Evolutionary conservation across 805 yeast genomes (phyloP).

Genomic region (Saccharomycopsis olivae): DNA sequence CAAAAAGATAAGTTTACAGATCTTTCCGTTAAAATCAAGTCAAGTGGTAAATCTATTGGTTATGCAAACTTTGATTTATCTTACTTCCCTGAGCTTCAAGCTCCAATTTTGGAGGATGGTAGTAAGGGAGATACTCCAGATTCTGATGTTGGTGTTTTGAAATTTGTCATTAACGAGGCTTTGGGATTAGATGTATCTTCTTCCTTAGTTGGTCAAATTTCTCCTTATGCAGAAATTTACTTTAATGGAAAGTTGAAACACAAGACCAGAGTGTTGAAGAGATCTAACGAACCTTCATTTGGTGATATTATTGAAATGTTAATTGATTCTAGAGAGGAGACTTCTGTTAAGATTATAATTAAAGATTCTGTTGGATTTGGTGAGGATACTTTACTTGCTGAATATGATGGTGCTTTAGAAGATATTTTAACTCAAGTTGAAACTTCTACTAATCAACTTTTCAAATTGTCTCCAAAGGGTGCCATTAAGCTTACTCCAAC

Average conservation of each 20-base stretch:
- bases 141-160: slow-evolving; percentile 66
- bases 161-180: slow-evolving; percentile 51
- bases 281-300: slow-evolving; percentile 67
- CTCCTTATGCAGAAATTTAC: slow-evolving; percentile 61
- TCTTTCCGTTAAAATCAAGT: slow-evolving; percentile 20
- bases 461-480: slow-evolving; percentile 43
- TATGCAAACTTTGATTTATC: slow-evolving; percentile 43
- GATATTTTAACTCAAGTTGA: slow-evolving; percentile 41
- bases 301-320: slow-evolving; percentile 52
- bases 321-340: slow-evolving; percentile 46
- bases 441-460: slow-evolving; percentile 38
- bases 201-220: slow-evolving; percentile 34
- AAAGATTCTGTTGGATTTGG: slow-evolving; percentile 47
- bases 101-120: slow-evolving; percentile 18
- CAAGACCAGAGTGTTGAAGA: slow-evolving; percentile 49
- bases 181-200: slow-evolving; percentile 41
- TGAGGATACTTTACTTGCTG: slow-evolving; percentile 39
- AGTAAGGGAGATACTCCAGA: slow-evolving; percentile 31
- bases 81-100: slow-evolving; percentile 16
- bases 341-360: slow-evolving; percentile 45
- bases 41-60: slow-evolving; percentile 26
- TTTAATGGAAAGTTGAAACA: slow-evolving; percentile 47
- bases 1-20: slow-evolving; percentile 38
- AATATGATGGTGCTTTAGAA: slow-evolving; percentile 39
- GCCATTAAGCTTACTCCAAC: slow-evolving; percentile 41